Percentiles rank a stretch among this genome's conserved stretches.
Evolutionary conservation across 1,284 basidiomycete species (phyloP).

Genomic region (Sanguinoderma infundibulare): DNA sequence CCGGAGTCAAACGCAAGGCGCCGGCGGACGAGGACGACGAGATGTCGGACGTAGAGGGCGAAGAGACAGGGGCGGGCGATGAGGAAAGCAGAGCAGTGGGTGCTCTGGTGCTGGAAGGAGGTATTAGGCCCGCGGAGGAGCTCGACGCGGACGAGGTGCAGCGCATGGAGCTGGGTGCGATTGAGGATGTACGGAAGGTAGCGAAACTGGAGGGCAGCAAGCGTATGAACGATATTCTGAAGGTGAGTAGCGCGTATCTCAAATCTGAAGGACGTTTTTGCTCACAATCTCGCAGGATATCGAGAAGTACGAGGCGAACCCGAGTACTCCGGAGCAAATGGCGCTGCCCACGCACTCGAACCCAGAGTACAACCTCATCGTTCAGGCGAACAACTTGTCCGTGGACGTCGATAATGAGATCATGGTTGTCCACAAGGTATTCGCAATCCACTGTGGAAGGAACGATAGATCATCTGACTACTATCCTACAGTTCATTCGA

Average conservation of each 20-base stretch:
- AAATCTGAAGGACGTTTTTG: not conserved
- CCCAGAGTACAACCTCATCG: conserved; percentile 96
- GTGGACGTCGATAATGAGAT: conserved; percentile 99
- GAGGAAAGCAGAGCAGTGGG: conserved; percentile 48
- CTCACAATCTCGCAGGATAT: conserved; percentile 69
- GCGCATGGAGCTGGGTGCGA: conserved; percentile 83
- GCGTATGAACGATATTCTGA: conserved; percentile 84
- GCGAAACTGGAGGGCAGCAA: conserved; percentile 89
- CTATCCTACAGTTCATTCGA: conserved; percentile 80
- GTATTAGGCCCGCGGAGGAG: conserved; percentile 91
- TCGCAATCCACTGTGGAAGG: not conserved
- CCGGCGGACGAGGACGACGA: conserved; percentile 49
- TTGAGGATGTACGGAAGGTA: conserved; percentile 86
- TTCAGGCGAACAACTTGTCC: conserved; percentile 96
- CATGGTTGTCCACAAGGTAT: conserved; percentile 92
- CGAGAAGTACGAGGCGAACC: conserved; percentile 80
- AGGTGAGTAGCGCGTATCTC: conserved; percentile 48
- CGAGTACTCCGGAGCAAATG: conserved; percentile 80
- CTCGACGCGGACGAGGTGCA: conserved; percentile 92
- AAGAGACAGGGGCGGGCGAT: conserved; percentile 45
- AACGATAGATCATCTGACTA: not conserved
- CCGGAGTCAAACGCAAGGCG: conserved; percentile 66
- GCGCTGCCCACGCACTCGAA: conserved; percentile 86
- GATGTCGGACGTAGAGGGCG: conserved; percentile 52
- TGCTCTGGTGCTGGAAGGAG: conserved; percentile 85